Percentiles rank a stretch among this genome's conserved stretches.
These are phyloP conservation scores for Barbatosphaeria neglecta DNA, from an alignment of 495 filamentous ascomycete species.

Conservation along the genomic window DNA sequence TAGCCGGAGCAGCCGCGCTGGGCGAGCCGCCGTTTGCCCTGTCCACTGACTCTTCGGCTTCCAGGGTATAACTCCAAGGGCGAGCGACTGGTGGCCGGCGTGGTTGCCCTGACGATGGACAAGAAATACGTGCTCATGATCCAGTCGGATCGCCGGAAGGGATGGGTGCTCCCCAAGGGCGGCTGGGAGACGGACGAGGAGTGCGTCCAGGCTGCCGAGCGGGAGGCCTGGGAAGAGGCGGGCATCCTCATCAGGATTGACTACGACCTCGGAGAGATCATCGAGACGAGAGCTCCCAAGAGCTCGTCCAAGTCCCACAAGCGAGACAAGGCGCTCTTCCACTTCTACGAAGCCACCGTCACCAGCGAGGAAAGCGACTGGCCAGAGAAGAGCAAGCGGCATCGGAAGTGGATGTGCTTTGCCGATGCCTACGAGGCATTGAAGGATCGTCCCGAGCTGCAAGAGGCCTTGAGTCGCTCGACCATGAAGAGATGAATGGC, in stretches of 20 bases:
- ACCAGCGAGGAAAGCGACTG: constrained; percentile 71
- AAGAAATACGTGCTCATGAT: constrained; percentile 79
- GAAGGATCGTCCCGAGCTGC: constrained; percentile 69
- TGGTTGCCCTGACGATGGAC: constrained; percentile 60
- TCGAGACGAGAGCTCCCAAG: constrained; percentile 59
- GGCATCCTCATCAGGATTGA: constrained; percentile 75
- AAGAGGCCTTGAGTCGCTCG: constrained; percentile 75
- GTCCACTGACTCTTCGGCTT: constrained; percentile 25
- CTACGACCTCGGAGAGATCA: constrained; percentile 73
- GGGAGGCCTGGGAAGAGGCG: constrained; percentile 98
- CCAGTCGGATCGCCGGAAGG: constrained; percentile 72
- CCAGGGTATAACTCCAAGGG: constrained; percentile 84
- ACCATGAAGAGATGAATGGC: constrained; percentile 42
- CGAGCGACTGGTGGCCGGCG: constrained; percentile 88
- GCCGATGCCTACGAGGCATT: constrained; percentile 67
- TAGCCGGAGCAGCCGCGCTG: constrained; percentile 3
- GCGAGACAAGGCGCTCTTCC: constrained; percentile 55
- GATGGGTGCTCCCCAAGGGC: constrained; percentile 95
- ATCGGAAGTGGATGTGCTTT: constrained; percentile 80
- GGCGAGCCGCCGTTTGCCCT: not conserved
- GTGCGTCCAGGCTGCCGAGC: constrained; percentile 41
- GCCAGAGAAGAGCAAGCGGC: constrained; percentile 90
- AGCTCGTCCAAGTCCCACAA: constrained; percentile 50
- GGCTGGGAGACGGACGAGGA: constrained; percentile 94
- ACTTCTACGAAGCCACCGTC: constrained; percentile 81